These are phyloP conservation scores for Paecilomyces formosus DNA, from an alignment of 2,329 filamentous ascomycete genomes.

Conservation along the genomic window DNA sequence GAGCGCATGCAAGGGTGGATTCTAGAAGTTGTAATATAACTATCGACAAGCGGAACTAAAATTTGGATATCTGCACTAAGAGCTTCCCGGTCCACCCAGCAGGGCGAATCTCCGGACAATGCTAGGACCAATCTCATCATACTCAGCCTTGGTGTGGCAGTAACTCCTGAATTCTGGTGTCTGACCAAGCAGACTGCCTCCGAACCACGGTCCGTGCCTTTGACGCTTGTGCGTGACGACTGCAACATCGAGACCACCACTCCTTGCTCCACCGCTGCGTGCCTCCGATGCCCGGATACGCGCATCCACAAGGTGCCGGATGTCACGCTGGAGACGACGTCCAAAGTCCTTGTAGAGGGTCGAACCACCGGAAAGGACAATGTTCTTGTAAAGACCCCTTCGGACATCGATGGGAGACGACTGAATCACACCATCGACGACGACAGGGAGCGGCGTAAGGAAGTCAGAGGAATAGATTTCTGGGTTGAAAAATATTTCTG, in stretches of 20 bases:
- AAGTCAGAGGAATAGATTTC: constrained; percentile 99
- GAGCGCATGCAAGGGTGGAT: background rate
- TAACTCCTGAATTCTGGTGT: constrained; percentile 98
- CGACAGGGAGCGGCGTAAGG: constrained; percentile 84
- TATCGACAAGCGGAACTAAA: constrained; percentile 9
- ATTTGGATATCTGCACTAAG: constrained; percentile 22
- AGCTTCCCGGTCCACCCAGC: constrained; percentile 74
- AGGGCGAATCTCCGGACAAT: constrained; percentile 93
- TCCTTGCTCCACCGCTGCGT: constrained; percentile 83
- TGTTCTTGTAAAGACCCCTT: constrained; percentile 98
- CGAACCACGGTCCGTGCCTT: constrained; percentile 96
- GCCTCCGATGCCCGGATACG: constrained; percentile 88
- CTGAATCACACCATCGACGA: constrained; percentile 95
- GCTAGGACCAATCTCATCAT: constrained; percentile 91
- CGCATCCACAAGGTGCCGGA: constrained; percentile 89
- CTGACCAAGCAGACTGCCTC: constrained; percentile 89
- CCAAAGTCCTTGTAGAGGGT: constrained; percentile 99
- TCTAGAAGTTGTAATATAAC: constrained; percentile 2
- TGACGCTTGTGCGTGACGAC: constrained; percentile 97
- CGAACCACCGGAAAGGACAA: constrained; percentile 92
- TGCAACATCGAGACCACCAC: constrained; percentile 89
- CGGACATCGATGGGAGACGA: constrained; percentile 96
- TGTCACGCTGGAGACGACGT: constrained; percentile 89
- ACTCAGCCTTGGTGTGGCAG: constrained; percentile 86
- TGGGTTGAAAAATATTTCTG: constrained; percentile 99